Percentiles rank a stretch among this genome's conserved stretches.
Conservation (phyloP, 768 basidiomycete species). For the Steccherinum ochraceum region DNA sequence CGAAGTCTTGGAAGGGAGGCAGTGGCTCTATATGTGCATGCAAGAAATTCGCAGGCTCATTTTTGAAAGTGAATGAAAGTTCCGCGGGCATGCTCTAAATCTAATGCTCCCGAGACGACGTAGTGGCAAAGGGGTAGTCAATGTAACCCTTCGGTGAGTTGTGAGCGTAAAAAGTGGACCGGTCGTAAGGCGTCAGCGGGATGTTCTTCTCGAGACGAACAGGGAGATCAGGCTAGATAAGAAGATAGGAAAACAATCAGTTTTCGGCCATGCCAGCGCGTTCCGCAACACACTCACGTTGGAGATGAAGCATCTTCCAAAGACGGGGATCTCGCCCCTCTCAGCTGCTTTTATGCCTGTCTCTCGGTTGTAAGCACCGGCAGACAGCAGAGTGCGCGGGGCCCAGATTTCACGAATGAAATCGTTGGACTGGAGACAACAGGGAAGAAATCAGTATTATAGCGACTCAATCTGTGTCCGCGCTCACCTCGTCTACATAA, state of each 20-base stretch:
- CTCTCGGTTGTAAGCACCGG: constrained; percentile 15
- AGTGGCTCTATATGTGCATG: too few relatives aligned
- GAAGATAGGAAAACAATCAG: not conserved
- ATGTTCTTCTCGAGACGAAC: constrained; percentile 11
- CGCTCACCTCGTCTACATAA: not conserved
- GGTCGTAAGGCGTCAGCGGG: constrained; percentile 4
- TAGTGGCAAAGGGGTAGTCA: constrained; percentile 15
- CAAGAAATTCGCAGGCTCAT: too few relatives aligned
- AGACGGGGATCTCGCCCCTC: constrained; percentile 7
- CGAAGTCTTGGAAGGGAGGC: too few relatives aligned
- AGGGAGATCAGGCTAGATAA: constrained; percentile 9
- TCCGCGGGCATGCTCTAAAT: too few relatives aligned
- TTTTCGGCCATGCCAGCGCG: not conserved
- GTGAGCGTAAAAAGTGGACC: constrained; percentile 5
- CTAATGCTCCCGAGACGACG: too few relatives aligned
- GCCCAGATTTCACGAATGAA: constrained; percentile 22
- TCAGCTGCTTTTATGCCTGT: constrained; percentile 12
- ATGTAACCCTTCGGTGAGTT: constrained; percentile 7
- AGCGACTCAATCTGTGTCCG: not conserved
- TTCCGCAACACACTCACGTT: constrained; percentile 5
- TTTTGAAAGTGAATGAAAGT: too few relatives aligned
- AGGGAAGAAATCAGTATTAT: not conserved
- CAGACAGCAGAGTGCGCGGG: constrained; percentile 12
- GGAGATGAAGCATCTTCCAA: constrained; percentile 6
- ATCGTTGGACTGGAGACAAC: constrained; percentile 10